These are phyloP conservation scores for Babesia divergens DNA, from an alignment of 169 alveolate genomes.

Conservation along the genomic window DNA sequence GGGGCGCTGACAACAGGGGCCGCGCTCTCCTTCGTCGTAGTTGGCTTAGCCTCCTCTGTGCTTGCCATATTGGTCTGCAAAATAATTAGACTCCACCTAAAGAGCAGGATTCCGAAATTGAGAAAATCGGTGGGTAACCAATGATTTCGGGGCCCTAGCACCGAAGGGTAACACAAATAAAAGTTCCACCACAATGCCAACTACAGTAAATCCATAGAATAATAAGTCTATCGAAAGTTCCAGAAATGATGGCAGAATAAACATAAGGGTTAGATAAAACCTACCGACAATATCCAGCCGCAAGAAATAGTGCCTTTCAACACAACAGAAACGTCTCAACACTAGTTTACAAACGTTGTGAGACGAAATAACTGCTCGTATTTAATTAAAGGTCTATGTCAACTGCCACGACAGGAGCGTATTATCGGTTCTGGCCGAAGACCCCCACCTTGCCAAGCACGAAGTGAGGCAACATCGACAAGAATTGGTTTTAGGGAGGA, in stretches of 20 bases:
- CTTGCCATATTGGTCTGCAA: slow-evolving; percentile 2
- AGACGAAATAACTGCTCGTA: not conserved
- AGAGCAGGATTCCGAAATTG: too few relatives aligned
- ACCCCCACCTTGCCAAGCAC: slow-evolving; percentile 28
- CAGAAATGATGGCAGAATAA: too few relatives aligned
- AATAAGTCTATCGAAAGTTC: too few relatives aligned
- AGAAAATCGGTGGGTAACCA: too few relatives aligned
- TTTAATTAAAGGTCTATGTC: not conserved
- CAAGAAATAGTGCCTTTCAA: not conserved
- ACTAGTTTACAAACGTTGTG: not conserved
- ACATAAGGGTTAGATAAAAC: too few relatives aligned
- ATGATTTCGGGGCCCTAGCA: too few relatives aligned
- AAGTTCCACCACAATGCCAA: too few relatives aligned
- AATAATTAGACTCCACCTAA: not conserved
- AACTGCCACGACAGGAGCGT: too few relatives aligned
- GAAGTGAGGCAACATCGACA: slow-evolving; percentile 41
- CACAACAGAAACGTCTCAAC: not conserved
- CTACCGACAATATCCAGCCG: slow-evolving; percentile 19
- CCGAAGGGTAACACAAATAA: too few relatives aligned
- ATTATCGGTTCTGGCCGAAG: not conserved
- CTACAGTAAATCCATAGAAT: too few relatives aligned
- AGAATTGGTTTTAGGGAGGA: too few relatives aligned
- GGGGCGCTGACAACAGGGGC: slow-evolving; percentile 57
- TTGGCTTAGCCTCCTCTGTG: not conserved
- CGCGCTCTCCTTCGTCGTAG: slow-evolving; percentile 6